Base-by-base conservation (phyloP, 1,284 basidiomycete genomes). In the Tilletia setariae region DNA sequence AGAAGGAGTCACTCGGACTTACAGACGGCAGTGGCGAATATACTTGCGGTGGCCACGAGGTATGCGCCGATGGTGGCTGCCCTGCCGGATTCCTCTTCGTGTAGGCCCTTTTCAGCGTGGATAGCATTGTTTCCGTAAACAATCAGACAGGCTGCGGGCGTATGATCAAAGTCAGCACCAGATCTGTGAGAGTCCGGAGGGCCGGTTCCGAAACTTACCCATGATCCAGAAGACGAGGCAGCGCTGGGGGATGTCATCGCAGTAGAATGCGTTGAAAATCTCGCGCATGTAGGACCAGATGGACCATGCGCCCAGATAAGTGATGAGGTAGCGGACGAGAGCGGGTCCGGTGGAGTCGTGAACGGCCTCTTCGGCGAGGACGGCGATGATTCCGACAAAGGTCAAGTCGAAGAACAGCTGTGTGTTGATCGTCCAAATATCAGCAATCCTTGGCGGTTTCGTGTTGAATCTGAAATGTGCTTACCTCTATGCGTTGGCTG, bases 91-190 rank as follows among this genome's bases (percentile, higher is more conserved):
- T 67, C 63, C 40, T 76, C 74, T 6, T 67, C 53, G 46, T 30
- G 21, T 16, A 21, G 1, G 61, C 72, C 63, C 44, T 43, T 16
- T 30, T 79, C 72, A 1, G 65, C 76, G 0, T 69, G 19, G 1
- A 74, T 66, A 0, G 77, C 76, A 32, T 79, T 79, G 71, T 79
- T 79, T 1, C 76, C 77, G 35, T 72, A 79, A 8, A 79, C 72
- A 8, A 77, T 68, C 7, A 79, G 56, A 44, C 70, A 72, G 6
- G 71, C 72, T 53, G 51, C 6, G 28, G 51, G 47, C 1, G 23
- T 25, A 30, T 40, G 35, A 4, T n/a, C 11, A 16, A 2, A 25
- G 63, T 30, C 49, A 64, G 43, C 40, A 42, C 9, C n/a, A 25
- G 23, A 30, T 8, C 49, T 1, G 16, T 46, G 1, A 8, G 25